Percentiles rank a stretch among this genome's conserved stretches.
Conservation (phyloP, 2,329 filamentous ascomycete species). For the Alternaria longipes region DNA sequence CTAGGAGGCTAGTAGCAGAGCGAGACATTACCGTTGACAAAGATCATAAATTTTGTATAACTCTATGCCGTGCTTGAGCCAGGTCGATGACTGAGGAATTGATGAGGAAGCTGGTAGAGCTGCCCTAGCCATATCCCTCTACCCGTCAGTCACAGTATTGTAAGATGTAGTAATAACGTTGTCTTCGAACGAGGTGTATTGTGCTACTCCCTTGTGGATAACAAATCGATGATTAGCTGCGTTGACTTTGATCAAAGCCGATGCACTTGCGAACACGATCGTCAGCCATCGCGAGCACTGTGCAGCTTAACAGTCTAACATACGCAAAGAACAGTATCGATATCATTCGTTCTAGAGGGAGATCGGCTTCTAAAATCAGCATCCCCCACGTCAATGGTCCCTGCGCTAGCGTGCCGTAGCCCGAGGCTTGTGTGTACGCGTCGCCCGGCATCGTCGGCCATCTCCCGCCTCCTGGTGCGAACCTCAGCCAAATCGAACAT, state of each 20-base stretch:
- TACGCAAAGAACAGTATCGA: no score
- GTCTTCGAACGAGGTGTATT: not conserved
- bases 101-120: not conserved
- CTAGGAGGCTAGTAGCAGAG: not conserved
- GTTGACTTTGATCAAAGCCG: not conserved
- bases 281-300: not conserved
- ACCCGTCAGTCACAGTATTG: not conserved
- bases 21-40: not conserved
- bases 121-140: not conserved
- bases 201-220: not conserved
- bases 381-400: constrained; percentile 11
- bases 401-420: constrained; percentile 25
- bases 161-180: not conserved
- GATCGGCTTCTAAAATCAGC: not conserved
- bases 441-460: constrained; percentile 10
- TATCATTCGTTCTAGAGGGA: not conserved
- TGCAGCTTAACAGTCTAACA: no score
- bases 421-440: constrained; percentile 18
- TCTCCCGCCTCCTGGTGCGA: constrained; percentile 8
- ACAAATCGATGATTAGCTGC: not conserved
- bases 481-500: not conserved
- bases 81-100: not conserved
- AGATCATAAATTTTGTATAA: not conserved
- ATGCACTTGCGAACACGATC: not conserved
- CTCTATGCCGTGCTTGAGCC: not conserved